Conservation (phyloP, 805 yeast genomes). For the Candida wancherniae region DNA sequence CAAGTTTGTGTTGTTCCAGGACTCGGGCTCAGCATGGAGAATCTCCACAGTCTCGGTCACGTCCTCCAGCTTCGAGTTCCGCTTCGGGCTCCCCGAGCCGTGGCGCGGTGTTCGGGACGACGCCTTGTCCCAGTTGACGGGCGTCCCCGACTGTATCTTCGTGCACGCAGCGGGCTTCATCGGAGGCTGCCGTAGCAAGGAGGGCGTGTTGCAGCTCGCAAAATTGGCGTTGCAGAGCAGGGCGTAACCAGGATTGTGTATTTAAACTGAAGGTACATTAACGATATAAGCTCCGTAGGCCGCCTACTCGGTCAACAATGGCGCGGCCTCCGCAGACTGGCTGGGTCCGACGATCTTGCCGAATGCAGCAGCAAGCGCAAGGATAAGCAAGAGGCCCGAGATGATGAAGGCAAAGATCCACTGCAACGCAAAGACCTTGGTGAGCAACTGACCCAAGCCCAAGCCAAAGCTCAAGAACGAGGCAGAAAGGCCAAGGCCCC, state of each 20-base stretch:
- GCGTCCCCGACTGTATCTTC: conserved; percentile 84
- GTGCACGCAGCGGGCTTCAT: conserved; percentile 97
- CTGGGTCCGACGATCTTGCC: conserved; percentile 23
- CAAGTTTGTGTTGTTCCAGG: conserved; percentile 76
- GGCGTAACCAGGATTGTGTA: conserved; percentile 1
- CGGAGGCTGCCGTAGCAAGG: conserved; percentile 84
- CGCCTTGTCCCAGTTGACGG: conserved; percentile 63
- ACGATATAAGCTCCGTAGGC: too few species aligned
- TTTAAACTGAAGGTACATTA: too few species aligned
- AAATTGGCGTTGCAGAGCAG: conserved; percentile 23
- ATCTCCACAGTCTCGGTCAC: conserved; percentile 88
- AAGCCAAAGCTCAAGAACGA: conserved; percentile 58
- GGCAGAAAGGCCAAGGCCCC: conserved; percentile 60
- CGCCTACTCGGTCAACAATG: conserved; percentile 15
- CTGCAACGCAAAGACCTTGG: conserved; percentile 70
- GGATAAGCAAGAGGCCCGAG: conserved; percentile 50
- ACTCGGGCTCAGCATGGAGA: conserved; percentile 72
- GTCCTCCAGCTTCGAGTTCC: conserved; percentile 72
- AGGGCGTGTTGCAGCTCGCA: conserved; percentile 76
- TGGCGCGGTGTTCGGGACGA: conserved; percentile 98
- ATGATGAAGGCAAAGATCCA: conserved; percentile 80
- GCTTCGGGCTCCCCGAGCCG: conserved; percentile 81
- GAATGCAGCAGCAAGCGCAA: conserved; percentile 43
- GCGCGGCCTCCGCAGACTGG: conserved; percentile 14
- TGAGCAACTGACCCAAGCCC: conserved; percentile 65